These are phyloP conservation scores for Eucommia ulmoides DNA, from an alignment of 257 asterid genomes.

Conservation along the genomic window DNA sequence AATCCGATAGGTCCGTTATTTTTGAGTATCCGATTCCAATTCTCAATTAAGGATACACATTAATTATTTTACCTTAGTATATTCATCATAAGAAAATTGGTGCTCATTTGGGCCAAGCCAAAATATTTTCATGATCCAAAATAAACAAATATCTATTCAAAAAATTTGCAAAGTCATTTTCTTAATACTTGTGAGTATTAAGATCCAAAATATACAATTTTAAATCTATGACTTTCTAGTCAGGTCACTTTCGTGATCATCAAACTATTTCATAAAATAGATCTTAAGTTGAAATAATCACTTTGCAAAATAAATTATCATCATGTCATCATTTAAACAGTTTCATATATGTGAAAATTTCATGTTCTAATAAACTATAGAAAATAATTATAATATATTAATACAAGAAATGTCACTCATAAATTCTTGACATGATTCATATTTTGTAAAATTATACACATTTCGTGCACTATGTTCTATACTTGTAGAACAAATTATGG, in stretches of 20 bases:
- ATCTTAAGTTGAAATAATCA: background rate
- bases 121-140: background rate
- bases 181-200: background rate
- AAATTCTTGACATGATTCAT: background rate
- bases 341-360: background rate
- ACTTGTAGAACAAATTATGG: background rate
- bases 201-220: background rate
- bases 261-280: background rate
- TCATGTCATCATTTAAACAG: background rate
- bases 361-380: background rate
- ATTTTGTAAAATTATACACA: background rate
- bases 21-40: too few relatives aligned
- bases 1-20: too few relatives aligned
- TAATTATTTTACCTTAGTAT: background rate
- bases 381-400: too few relatives aligned
- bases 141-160: background rate
- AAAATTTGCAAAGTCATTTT: background rate
- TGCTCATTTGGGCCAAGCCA: background rate
- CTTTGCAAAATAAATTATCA: background rate
- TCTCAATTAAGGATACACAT: background rate
- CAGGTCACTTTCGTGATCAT: background rate
- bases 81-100: background rate
- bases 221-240: background rate
- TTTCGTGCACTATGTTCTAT: background rate
- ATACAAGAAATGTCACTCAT: background rate